Evolutionary conservation across 1,284 basidiomycete species (phyloP), one percentile per base, ranked within the genome.

Genomic region (Puccinia horiana): DNA sequence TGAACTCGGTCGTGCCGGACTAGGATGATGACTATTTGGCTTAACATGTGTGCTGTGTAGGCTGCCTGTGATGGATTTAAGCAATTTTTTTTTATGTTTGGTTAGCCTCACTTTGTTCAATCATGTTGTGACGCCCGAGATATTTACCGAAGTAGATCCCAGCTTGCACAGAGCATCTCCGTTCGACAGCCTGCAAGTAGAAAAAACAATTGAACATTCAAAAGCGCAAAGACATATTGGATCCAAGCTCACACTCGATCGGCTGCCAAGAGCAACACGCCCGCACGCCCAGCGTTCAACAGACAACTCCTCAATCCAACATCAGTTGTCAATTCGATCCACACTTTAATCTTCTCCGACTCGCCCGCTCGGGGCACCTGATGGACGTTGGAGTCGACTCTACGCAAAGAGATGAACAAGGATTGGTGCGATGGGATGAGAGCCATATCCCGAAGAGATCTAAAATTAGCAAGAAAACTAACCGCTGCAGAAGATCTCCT

Each of bases 111-210:
- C n/a, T 8, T 40, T 54, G 47, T 44, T 2, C 14, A 37, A 11
- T 40, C 32, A 20, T 32, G 20, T 35, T 56, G 42, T 42, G 20
- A 73, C 6, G n/a, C n/a, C n/a, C 16, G 54, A 16, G n/a, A 32
- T n/a, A 69, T 61, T 49, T 52, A 81, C 79, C 14, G 23, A 65
- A 8, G 58, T 32, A 1, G 79, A 73, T 35, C 79, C 79, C 49
- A 75, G 32, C 61, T 81, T 81, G 69, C 79, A 81, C 18, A 81
- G 35, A 11, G 79, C 69, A 73, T 75, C 70, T 18, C 79, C 79
- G 54, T 75, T 81, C 6, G 79, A 61, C 63, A 81, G 75, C 26
- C 79, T 81, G 40, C 14, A 54, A 0, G 29, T 42, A 26, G 0
- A 44, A 63, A 63, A 4, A 23, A 54, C 6, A 58, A 37, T 20